Conservation (phyloP, 352 stramenopile species). For the Pythium dissotocum region DNA sequence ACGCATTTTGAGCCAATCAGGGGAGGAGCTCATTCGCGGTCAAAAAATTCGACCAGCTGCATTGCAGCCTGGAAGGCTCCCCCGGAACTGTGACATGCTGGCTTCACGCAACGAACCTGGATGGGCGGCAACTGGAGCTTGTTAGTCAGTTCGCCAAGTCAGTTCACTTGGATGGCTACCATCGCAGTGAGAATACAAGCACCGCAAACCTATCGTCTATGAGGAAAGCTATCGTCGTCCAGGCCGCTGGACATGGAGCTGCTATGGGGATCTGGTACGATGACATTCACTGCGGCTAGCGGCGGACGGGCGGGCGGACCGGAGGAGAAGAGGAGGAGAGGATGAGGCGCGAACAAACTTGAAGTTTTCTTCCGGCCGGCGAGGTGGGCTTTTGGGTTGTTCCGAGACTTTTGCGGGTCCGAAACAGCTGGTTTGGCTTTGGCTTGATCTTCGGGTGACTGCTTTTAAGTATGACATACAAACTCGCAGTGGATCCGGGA, state of each 20-base stretch:
- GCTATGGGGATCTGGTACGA: not conserved
- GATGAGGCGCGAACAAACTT: conserved; percentile 18
- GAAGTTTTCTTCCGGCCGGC: conserved; percentile 21
- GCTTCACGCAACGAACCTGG: not conserved
- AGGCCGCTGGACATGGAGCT: not conserved
- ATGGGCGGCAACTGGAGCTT: not conserved
- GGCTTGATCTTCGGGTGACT: conserved; percentile 17
- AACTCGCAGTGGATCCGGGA: conserved; percentile 18
- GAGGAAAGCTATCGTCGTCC: too few relatives aligned
- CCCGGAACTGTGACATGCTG: conserved; percentile 5
- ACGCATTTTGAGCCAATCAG: not conserved
- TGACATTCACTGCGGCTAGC: not conserved
- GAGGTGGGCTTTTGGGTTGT: conserved; percentile 25
- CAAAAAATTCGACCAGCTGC: conserved; percentile 1
- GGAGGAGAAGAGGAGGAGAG: not conserved
- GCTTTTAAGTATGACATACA: conserved; percentile 23
- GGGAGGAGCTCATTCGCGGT: not conserved
- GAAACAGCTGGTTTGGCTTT: conserved; percentile 18
- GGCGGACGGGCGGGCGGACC: not conserved
- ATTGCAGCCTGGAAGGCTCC: not conserved
- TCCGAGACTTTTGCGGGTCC: conserved; percentile 13
- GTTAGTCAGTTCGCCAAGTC: not conserved
- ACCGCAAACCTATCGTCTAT: too few relatives aligned
- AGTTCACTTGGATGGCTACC: not conserved
- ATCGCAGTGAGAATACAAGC: too few relatives aligned